phyloP scores from a whole-genome alignment of 371 early-diverging fungal species.

The Mortierella sp. region DNA sequence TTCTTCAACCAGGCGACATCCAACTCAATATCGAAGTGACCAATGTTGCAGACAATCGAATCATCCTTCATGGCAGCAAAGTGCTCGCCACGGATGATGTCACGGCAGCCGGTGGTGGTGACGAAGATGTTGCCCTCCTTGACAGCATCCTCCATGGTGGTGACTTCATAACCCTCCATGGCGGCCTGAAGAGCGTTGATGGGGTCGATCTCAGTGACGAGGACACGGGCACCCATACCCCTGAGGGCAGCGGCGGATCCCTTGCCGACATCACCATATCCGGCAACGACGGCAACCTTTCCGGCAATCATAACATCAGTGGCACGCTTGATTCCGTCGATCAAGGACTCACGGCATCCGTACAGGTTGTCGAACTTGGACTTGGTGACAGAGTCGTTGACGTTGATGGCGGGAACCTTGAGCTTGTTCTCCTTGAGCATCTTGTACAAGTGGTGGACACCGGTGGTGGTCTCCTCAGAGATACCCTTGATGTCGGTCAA shows the following conservation, averaged over 20 bases:
- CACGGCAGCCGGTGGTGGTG: slow-evolving; percentile 99
- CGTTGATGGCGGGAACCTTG: slow-evolving; percentile 99
- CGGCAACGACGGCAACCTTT: slow-evolving; percentile 98
- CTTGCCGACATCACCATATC: slow-evolving; percentile 99
- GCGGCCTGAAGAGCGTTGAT: slow-evolving; percentile 99
- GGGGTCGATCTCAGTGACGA: slow-evolving; percentile 98
- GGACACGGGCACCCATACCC: slow-evolving; percentile 98
- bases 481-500: slow-evolving; percentile 88
- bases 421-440: slow-evolving; percentile 95
- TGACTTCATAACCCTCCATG: slow-evolving; percentile 98
- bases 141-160: slow-evolving; percentile 97
- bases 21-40: slow-evolving; percentile 99
- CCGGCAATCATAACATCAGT: slow-evolving; percentile 99
- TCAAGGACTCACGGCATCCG: slow-evolving; percentile 99
- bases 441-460: slow-evolving; percentile 98
- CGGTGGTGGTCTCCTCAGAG: slow-evolving; percentile 99
- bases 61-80: slow-evolving; percentile 96
- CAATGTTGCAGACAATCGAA: slow-evolving; percentile 99
- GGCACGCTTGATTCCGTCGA: slow-evolving; percentile 99
- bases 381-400: slow-evolving; percentile 99
- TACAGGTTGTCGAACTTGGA: slow-evolving; percentile 99
- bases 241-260: slow-evolving; percentile 98
- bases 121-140: slow-evolving; percentile 96
- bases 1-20: slow-evolving; percentile 99
- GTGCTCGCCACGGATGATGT: slow-evolving; percentile 95